Conservation (phyloP, 2,329 filamentous ascomycete species). For the Fusarium luffae region DNA sequence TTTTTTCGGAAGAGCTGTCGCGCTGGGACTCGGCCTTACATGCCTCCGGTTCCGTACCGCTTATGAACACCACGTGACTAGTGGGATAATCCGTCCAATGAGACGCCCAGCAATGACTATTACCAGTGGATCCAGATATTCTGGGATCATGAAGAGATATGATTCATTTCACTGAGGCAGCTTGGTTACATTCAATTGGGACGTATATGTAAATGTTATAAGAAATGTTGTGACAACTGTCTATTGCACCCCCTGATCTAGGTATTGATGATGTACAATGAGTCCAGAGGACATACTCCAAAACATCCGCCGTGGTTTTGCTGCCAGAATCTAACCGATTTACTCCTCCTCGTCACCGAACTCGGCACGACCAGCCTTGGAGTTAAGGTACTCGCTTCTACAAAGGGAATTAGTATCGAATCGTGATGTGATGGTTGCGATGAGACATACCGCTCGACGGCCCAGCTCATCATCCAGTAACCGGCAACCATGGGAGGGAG, state of each 20-base stretch:
- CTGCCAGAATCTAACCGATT: slow-evolving; percentile 31
- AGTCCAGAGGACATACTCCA: slow-evolving; percentile 48
- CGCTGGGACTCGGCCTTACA: slow-evolving; percentile 45
- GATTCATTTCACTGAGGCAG: slow-evolving; percentile 13
- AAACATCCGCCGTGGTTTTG: slow-evolving; percentile 39
- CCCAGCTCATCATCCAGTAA: slow-evolving; percentile 91
- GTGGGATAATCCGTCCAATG: slow-evolving; percentile 26
- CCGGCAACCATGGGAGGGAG: slow-evolving; percentile 80
- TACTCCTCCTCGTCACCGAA: slow-evolving; percentile 60
- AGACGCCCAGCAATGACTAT: slow-evolving; percentile 38
- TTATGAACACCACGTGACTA: slow-evolving; percentile 23
- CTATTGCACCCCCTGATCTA: slow-evolving; percentile 54
- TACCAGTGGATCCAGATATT: slow-evolving; percentile 31
- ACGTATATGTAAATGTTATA: slow-evolving; percentile 13
- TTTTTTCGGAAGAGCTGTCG: slow-evolving; percentile 46
- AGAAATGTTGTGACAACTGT: slow-evolving; percentile 46
- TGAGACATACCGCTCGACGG: slow-evolving; percentile 79
- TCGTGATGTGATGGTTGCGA: too few species aligned
- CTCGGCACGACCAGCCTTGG: slow-evolving; percentile 76
- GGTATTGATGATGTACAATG: slow-evolving; percentile 56
- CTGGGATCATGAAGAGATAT: slow-evolving; percentile 1
- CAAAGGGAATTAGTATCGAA: slow-evolving; percentile 18
- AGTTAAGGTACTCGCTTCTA: slow-evolving; percentile 85
- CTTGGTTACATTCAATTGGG: not conserved
- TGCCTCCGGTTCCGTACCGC: slow-evolving; percentile 47